These are phyloP conservation scores for Hanseniaspora meyeri DNA, from an alignment of 805 yeast genomes.

Conservation along the genomic window DNA sequence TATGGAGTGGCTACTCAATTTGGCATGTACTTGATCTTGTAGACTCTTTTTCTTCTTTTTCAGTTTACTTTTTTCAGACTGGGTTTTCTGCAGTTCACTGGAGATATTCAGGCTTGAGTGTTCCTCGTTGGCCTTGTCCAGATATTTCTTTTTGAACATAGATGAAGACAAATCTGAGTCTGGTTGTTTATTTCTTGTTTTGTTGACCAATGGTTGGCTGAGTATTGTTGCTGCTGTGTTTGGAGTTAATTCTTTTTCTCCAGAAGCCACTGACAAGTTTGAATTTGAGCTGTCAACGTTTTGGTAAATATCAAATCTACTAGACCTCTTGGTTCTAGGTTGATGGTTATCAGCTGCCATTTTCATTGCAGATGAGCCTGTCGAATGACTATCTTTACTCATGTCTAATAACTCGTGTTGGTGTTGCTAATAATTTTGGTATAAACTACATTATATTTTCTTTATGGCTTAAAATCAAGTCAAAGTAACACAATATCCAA, in stretches of 20 bases:
- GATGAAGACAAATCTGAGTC: background rate
- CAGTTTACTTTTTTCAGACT: background rate
- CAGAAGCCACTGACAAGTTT: background rate
- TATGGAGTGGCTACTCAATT: conserved; percentile 35
- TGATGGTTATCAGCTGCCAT: conserved; percentile 12
- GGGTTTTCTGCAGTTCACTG: background rate
- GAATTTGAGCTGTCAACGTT: background rate
- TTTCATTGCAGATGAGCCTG: background rate
- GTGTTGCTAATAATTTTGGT: no score
- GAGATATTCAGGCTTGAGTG: conserved; percentile 2
- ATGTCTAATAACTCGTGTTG: background rate
- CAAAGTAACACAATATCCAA: no score
- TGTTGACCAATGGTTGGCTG: background rate
- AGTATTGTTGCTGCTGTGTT: conserved; percentile 9
- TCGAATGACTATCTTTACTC: background rate
- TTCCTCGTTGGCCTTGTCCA: background rate
- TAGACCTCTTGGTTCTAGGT: conserved; percentile 12
- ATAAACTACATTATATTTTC: no score
- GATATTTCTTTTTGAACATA: conserved; percentile 1
- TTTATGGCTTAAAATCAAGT: background rate
- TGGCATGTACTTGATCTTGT: conserved; percentile 54
- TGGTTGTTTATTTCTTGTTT: background rate
- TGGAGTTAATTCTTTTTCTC: background rate
- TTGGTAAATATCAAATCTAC: conserved; percentile 9
- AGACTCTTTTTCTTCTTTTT: background rate